A percentile compares a stretch with the other conserved stretches of the same genome.
Conservation (phyloP, 2,329 filamentous ascomycete genomes). For the Coniochaeta ligniaria region DNA sequence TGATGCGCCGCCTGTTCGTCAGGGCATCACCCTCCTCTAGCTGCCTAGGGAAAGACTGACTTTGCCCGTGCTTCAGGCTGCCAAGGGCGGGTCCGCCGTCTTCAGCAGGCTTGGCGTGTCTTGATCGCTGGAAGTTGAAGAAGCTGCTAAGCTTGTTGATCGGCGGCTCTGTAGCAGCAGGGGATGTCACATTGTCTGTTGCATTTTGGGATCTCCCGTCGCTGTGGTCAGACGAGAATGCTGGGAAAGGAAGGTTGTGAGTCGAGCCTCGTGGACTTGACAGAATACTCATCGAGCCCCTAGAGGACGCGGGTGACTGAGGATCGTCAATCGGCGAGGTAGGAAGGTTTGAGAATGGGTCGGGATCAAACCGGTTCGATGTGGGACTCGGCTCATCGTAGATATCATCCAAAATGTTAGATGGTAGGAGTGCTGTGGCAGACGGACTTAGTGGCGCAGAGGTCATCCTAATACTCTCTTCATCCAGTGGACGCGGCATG, state of each 20-base stretch:
- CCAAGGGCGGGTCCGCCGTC: slow-evolving; percentile 60
- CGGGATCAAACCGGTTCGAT: slow-evolving; percentile 18
- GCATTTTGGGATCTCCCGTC: slow-evolving; percentile 35
- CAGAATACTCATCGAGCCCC: slow-evolving; percentile 46
- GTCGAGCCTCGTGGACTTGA: slow-evolving; percentile 57
- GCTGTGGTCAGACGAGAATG: slow-evolving; percentile 33
- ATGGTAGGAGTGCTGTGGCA: slow-evolving; percentile 66
- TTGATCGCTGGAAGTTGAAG: slow-evolving; percentile 54
- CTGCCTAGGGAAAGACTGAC: slow-evolving; percentile 66
- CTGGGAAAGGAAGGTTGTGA: slow-evolving; percentile 48
- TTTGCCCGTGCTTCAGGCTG: slow-evolving; percentile 63
- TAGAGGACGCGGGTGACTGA: slow-evolving; percentile 56
- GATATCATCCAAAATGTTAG: slow-evolving; percentile 57
- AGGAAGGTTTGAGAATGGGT: slow-evolving; percentile 23
- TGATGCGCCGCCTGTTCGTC: slow-evolving; percentile 49
- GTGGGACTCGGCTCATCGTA: slow-evolving; percentile 47
- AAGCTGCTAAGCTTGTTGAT: slow-evolving; percentile 39
- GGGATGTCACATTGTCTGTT: slow-evolving; percentile 30
- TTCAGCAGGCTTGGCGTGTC: slow-evolving; percentile 52
- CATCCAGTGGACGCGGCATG: slow-evolving; percentile 40
- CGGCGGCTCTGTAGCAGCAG: slow-evolving; percentile 22
- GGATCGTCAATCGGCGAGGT: slow-evolving; percentile 36
- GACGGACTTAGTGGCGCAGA: slow-evolving; percentile 71
- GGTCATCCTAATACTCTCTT: slow-evolving; percentile 54
- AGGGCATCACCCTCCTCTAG: slow-evolving; percentile 47